These are phyloP conservation scores for Marasmius sp. DNA, from an alignment of 1,284 basidiomycete genomes.

Conservation along the genomic window DNA sequence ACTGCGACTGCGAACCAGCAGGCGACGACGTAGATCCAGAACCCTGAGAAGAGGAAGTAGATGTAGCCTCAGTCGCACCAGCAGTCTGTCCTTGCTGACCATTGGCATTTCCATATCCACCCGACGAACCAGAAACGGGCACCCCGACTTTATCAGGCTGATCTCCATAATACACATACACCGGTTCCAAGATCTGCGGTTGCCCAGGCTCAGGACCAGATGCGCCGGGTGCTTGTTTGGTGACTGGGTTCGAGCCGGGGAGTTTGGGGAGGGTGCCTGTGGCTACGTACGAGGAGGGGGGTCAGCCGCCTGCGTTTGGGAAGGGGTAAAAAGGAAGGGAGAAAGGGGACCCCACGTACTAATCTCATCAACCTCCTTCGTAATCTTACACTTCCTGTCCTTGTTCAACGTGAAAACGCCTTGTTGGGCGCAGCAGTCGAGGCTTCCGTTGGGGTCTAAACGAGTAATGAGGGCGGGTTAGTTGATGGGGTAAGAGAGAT, in stretches of 20 bases:
- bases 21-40: too few relatives aligned
- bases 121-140: conserved; percentile 13
- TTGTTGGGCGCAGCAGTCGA: conserved; percentile 12
- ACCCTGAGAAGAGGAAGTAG: too few relatives aligned
- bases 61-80: too few relatives aligned
- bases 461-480: too few relatives aligned
- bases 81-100: background rate
- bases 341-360: conserved; percentile 1
- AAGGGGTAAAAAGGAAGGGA: too few relatives aligned
- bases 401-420: conserved; percentile 16
- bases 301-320: too few relatives aligned
- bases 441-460: conserved; percentile 8
- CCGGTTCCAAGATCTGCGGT: conserved; percentile 36
- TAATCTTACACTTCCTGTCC: conserved; percentile 12
- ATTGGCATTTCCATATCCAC: background rate
- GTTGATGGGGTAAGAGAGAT: too few relatives aligned
- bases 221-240: too few relatives aligned
- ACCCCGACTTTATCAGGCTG: background rate
- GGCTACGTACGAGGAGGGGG: conserved; percentile 19
- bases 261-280: conserved; percentile 35
- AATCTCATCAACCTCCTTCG: conserved; percentile 13
- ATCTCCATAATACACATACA: conserved; percentile 38
- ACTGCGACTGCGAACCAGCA: too few relatives aligned
- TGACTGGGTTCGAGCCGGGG: conserved; percentile 45
- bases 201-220: conserved; percentile 27